Conservation (phyloP, 2,329 filamentous ascomycete genomes). For the Xylariales sp. region DNA sequence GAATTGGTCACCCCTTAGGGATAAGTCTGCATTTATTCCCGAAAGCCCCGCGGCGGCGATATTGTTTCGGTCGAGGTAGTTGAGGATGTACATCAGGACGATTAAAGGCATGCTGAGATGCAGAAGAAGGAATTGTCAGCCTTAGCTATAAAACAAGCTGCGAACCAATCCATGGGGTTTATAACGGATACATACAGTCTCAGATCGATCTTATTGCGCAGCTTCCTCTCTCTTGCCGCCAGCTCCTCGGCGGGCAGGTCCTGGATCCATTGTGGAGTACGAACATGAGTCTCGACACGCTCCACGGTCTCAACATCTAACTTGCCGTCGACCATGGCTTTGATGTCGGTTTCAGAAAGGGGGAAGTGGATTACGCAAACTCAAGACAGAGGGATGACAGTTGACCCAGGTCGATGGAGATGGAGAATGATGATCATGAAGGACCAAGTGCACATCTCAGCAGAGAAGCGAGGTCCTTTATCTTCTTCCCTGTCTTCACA, state of each 20-base stretch:
- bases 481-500: too few species aligned
- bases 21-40: slow-evolving; percentile 32
- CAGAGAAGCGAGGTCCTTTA: too few species aligned
- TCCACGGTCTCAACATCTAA: background rate
- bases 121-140: too few species aligned
- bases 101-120: slow-evolving; percentile 1
- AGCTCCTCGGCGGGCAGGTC: background rate
- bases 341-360: too few species aligned
- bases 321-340: slow-evolving; percentile 1
- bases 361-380: too few species aligned
- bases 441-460: too few species aligned
- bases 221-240: background rate
- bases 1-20: slow-evolving; percentile 29
- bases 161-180: background rate
- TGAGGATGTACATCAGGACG: slow-evolving; percentile 9
- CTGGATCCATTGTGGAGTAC: slow-evolving; percentile 2
- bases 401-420: too few species aligned
- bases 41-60: slow-evolving; percentile 39
- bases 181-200: background rate
- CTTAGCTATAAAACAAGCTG: background rate
- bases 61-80: slow-evolving; percentile 29
- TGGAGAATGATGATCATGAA: too few species aligned
- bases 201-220: slow-evolving; percentile 3
- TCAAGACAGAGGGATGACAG: too few species aligned
- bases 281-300: background rate